These are phyloP conservation scores for Hyaloperonospora arabidopsidis DNA, from an alignment of 352 stramenopile species.

Conservation along the genomic window DNA sequence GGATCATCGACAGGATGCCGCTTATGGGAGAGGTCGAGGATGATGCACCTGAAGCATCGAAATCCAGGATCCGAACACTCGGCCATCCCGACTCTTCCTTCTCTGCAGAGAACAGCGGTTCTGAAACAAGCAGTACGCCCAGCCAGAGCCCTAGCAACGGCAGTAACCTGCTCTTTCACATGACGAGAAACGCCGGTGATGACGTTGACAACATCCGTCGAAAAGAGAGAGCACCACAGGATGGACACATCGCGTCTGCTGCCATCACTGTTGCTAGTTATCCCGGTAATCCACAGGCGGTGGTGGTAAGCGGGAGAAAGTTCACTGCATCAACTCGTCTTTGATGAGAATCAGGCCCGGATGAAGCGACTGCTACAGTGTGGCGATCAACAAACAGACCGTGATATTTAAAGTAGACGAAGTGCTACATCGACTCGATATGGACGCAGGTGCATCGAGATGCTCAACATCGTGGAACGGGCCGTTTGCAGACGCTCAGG, in stretches of 20 bases:
- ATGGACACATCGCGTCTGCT: conserved; percentile 14
- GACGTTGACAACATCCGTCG: not conserved
- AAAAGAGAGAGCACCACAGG: conserved; percentile 2
- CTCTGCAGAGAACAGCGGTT: conserved; percentile 11
- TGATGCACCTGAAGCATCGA: conserved; percentile 4
- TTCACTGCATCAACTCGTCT: conserved; percentile 11
- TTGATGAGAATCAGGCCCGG: conserved; percentile 11
- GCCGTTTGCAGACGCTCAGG: not conserved
- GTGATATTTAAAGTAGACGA: not conserved
- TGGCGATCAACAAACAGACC: not conserved
- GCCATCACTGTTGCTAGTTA: conserved; percentile 23
- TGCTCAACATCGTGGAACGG: not conserved
- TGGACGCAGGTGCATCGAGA: conserved; percentile 7
- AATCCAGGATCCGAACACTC: conserved; percentile 9
- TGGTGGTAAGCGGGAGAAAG: conserved; percentile 11
- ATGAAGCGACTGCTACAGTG: conserved; percentile 4
- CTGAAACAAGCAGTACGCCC: conserved; percentile 21
- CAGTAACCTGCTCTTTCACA: conserved; percentile 11
- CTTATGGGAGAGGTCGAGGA: conserved; percentile 40
- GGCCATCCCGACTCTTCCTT: conserved; percentile 23
- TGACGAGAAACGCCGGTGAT: conserved; percentile 7
- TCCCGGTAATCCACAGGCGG: conserved; percentile 17
- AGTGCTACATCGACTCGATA: not conserved
- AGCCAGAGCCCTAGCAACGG: conserved; percentile 11
- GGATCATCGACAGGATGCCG: conserved; percentile 41